Base-by-base conservation (phyloP, 2,329 filamentous ascomycete genomes). In the Tolypocladium inflatum region DNA sequence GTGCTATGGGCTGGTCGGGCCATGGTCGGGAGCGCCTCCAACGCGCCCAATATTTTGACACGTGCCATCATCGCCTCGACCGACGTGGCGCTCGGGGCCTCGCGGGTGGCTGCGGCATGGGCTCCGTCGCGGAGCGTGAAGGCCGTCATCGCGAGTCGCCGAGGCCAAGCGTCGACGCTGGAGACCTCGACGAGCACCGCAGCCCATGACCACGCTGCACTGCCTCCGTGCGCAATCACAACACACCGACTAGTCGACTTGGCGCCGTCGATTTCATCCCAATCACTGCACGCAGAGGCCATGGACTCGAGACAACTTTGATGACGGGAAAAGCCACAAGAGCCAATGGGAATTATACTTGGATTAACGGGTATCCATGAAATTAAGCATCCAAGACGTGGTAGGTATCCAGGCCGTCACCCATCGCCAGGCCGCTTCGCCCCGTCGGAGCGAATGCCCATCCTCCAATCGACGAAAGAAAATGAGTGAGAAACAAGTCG, bases 311-410 rank as follows among this genome's bases (percentile, higher is more conserved):
- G 30, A 51, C 48, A 51, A 5, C 17, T 4, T 51, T 30, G 5
- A 35, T 13, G 48, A 21, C 26, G 21, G n/a, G 11, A 4, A 3
- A n/a, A n/a, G 2, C 21, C 17, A 23, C 17, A 19, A 33, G 9
- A 15, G 19, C 39, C 13, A 13, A 26, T 37, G 13, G 45, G 39
- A 21, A 48, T 33, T 23, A 35, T 23, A 23, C 42, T 54, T 54
- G 56, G 50, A 57, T 54, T 54, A 53, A 54, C 37, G 56, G 56
- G 56, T 57, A 57, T 57, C 56, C 56, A 42, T 41, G 38, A 54
- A 45, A 57, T 42, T 57, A 54, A 35, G 30, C 35, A 57, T 53
- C 56, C 48, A 57, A 57, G 19, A 45, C 21, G 30, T 37, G 38
- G 23, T 19, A 54, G 35, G 50, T 35, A 41, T 54, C 41, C 56